Base-by-base conservation (phyloP, 2,329 filamentous ascomycete species). In the Ceratocystis diversiconidia region DNA sequence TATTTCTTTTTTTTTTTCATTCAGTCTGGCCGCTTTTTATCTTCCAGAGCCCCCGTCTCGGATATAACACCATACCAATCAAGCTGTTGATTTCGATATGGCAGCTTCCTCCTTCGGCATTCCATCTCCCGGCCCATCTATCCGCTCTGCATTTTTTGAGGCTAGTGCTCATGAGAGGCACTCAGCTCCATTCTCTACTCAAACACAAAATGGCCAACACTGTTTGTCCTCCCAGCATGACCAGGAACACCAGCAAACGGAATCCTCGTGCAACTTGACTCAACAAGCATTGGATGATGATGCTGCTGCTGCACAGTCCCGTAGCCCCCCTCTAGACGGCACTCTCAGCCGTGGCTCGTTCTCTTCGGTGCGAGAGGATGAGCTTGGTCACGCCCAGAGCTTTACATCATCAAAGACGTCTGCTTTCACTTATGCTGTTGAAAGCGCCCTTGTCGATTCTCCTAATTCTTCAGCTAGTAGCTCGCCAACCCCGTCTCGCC, bases 371-470 rank as follows among this genome's bases (percentile, higher is more conserved):
- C 78, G 82, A 68, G 82, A 85, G 75, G 80, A 81, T 72, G 81
- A 83, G 71, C 77, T 79, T 70, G 79, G 80, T 68, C 74, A 85
- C 36, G 79, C 81, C 65, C 84, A 87, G 75, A 82, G 80, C 65
- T 87, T 87, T 69, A 85, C 83, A 62, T 79, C 79, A 64, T 81
- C 82, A 72, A 86, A 85, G 73, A 75, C 85, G 68, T 86, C 84
- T 44, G 83, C 81, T 65, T 85, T 84, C 71, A 76, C 76, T 59
- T 74, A 75, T 66, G 73, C 73, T 32, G 74, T 77, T 69, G 81
- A 84, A 70, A 78, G 80, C 65, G 79, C 76, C 60, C 72, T 81
- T 68, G 77, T 79, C 71, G 82, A 84, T 70, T 76, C 66, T 78
- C 76, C 61, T 72, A 80, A 68, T 76, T 79, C 71, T 80, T 83